Evolutionary conservation across 1,139 yeast species (phyloP).

Genomic region (Blastobotrys serpentis): DNA sequence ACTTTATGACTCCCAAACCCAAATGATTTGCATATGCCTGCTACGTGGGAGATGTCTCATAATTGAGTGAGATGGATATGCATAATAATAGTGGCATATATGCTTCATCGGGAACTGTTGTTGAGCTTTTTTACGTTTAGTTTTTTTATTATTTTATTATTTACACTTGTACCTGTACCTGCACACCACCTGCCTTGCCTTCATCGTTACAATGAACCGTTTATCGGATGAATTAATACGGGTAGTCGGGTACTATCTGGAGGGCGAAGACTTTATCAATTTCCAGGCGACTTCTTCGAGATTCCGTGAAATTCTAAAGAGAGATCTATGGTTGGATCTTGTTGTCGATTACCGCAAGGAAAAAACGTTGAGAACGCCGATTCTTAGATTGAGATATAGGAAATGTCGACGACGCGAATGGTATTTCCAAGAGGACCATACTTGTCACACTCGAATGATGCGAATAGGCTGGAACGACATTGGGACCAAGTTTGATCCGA

Average conservation of each 20-base stretch:
- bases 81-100: no score
- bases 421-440: slow-evolving; percentile 4
- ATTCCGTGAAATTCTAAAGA: not conserved
- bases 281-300: slow-evolving; percentile 6
- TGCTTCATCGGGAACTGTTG: not conserved
- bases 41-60: slow-evolving; percentile 1
- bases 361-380: not conserved
- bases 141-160: not conserved
- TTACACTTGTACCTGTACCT: not conserved
- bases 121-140: not conserved
- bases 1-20: no score
- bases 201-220: not conserved
- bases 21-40: no score
- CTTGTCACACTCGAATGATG: slow-evolving; percentile 6
- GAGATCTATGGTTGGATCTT: not conserved
- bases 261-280: slow-evolving; percentile 6
- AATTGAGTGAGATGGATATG: not conserved
- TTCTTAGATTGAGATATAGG: slow-evolving; percentile 3
- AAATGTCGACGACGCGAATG: not conserved
- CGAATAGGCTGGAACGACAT: not conserved
- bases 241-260: slow-evolving; percentile 6
- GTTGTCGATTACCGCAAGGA: not conserved
- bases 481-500: not conserved
- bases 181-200: not conserved
- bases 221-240: slow-evolving; percentile 1